A percentile compares a stretch with the other conserved stretches of the same genome.
These are phyloP conservation scores for Lecanicillium sp. DNA, from an alignment of 2,329 filamentous ascomycete genomes.

Conservation along the genomic window DNA sequence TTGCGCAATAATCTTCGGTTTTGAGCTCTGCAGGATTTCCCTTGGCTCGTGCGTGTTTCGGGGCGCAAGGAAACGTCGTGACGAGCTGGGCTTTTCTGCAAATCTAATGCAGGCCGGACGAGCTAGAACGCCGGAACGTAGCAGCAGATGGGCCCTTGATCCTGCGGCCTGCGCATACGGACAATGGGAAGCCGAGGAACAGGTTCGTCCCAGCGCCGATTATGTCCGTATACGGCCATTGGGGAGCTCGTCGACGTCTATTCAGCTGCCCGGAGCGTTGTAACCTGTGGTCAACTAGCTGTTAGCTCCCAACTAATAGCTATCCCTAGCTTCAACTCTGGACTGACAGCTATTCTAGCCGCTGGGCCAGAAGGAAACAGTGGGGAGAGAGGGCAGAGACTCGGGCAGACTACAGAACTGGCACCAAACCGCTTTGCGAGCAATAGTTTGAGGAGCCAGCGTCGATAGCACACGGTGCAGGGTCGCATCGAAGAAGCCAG, in stretches of 20 bases:
- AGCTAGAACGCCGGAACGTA: background rate
- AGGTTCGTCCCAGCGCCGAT: background rate
- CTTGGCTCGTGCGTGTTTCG: constrained; percentile 2
- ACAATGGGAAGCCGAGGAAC: background rate
- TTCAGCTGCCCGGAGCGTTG: too few relatives aligned
- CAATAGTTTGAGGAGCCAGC: background rate
- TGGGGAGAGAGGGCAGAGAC: background rate
- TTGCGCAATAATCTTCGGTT: too few relatives aligned
- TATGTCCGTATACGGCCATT: background rate
- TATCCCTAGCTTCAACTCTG: background rate
- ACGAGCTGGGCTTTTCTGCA: too few relatives aligned
- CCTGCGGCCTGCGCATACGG: background rate
- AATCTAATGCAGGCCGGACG: background rate
- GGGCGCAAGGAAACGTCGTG: constrained; percentile 2
- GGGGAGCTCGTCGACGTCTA: background rate
- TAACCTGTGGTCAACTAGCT: too few relatives aligned
- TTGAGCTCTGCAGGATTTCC: background rate
- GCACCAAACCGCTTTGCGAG: too few relatives aligned
- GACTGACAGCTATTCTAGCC: background rate
- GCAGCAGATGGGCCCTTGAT: background rate
- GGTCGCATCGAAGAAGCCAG: background rate
- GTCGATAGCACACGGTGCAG: background rate
- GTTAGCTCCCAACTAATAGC: too few relatives aligned
- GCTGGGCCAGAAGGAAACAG: constrained; percentile 1
- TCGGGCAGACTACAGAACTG: too few relatives aligned